Evolutionary conservation across 1,284 basidiomycete species (phyloP), one percentile per base, ranked within the genome.

Genomic region (Anthracocystis panici-leucophaei): DNA sequence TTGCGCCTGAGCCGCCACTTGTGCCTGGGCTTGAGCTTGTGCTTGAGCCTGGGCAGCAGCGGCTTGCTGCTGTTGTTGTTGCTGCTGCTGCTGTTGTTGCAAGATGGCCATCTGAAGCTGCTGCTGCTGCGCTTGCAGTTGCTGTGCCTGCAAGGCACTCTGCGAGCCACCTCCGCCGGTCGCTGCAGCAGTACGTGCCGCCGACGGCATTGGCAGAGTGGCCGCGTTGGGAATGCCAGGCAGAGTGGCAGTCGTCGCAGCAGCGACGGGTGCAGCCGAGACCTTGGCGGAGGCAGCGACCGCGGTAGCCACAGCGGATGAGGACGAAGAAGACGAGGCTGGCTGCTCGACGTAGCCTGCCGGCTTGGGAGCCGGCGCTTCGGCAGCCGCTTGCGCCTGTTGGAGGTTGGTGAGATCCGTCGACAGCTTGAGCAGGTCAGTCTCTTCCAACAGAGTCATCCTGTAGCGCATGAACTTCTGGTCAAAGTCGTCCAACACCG

Each of bases 391-490:
- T 44, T 83, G 78, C 5, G 82, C 83, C 42, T 82, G 81, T 50
- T 80, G 82, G 51, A 84, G 76, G 60, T 84, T 79, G 25, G 78
- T 84, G 45, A 81, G 73, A 54, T 84, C 83, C 21, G 83, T 84
- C 40, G 79, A 81, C 11, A 84, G 65, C 64, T 82, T 84, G 29
- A 81, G 56, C 59, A 84, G 52, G 45, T 84, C 82, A n/a, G 75
- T 57, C 40, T 84, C 82, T 59, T 84, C 81, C 11, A 84, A 69
- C 48, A 84, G 56, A 1, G 68, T 78, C 79, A 84, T 84, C 40
- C 83, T 78, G 75, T 81, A 84, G n/a, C 78, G 76, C 60, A 84
- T 77, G 61, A 84, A 84, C 51, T 79, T 76, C 55, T 82, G 83
- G 62, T 84, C 83, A 59, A 78, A 84, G 64, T 84, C 83, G 52